Percentiles rank a stretch among this genome's conserved stretches.
Conservation (phyloP, 1,139 yeast species). For the Scheffersomyces insectosa region DNA sequence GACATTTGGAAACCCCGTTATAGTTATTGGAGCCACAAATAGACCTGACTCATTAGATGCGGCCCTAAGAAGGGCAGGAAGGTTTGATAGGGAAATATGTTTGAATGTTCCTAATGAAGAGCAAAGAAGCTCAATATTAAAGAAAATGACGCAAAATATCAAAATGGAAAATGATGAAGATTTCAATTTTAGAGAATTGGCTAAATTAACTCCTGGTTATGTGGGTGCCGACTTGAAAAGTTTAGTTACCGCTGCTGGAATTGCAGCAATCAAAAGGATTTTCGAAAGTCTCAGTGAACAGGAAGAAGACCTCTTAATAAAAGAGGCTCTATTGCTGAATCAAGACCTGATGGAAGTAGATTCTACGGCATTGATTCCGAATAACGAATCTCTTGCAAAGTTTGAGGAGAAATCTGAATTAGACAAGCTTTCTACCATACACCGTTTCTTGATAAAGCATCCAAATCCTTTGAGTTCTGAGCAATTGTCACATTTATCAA, state of each 20-base stretch:
- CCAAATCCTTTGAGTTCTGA: constrained; percentile 77
- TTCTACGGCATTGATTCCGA: constrained; percentile 12
- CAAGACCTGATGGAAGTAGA: constrained; percentile 48
- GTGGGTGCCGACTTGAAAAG: constrained; percentile 98
- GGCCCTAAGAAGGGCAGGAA: constrained; percentile 50
- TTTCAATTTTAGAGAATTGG: constrained; percentile 70
- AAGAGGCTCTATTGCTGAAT: constrained; percentile 11
- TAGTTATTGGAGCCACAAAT: constrained; percentile 52
- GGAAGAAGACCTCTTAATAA: constrained; percentile 24
- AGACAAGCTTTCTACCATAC: constrained; percentile 63
- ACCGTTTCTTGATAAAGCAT: constrained; percentile 67
- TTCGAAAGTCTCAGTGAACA: constrained; percentile 52
- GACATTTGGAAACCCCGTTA: constrained; percentile 88
- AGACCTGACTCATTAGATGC: constrained; percentile 51
- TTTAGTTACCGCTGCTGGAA: constrained; percentile 92
- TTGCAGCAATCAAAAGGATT: constrained; percentile 89
- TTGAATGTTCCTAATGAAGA: constrained; percentile 89
- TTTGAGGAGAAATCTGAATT: constrained; percentile 35
- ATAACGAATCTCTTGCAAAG: constrained; percentile 12
- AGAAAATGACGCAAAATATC: constrained; percentile 68
- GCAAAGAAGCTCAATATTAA: constrained; percentile 73
- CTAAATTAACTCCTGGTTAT: constrained; percentile 95
- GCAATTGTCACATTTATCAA: constrained; percentile 73
- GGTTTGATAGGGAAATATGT: constrained; percentile 54
- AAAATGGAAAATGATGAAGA: constrained; percentile 59